Evolutionary conservation across 2,329 filamentous ascomycete genomes (phyloP), one percentile per base, ranked within the genome.

Genomic region (Chalaropsis thielavioides): DNA sequence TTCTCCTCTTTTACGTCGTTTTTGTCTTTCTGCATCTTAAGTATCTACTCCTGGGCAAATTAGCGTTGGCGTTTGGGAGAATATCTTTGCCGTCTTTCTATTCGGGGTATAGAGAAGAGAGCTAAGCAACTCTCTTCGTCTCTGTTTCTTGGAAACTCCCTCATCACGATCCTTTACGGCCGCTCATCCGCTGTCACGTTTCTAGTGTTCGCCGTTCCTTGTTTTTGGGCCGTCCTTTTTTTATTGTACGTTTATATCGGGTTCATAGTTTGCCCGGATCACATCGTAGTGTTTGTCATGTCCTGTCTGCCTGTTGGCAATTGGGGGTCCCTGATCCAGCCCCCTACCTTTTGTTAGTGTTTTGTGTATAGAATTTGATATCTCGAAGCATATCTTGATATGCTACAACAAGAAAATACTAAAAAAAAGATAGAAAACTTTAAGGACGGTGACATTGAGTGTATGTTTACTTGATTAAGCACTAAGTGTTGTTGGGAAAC

Each of bases 301-400:
- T 66, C 61, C 35, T 66, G 64, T 66, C 64, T 66, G 64, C 64
- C 64, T 66, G 41, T 66, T 59, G 64, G 64, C 64, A 66, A 63
- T 54, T 59, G 59, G 64, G 64, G 54, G 15, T 19, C 54, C 19
- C 64, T 59, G 64, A 63, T 66, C 64, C 64, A 66, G 64, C 54
- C 54, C 61, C 63, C 24, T n/a, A 44, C 19, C 40, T 56, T 66
- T 60, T 63, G 61, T 59, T 66, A 54, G 22, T 51, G 60, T 63
- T 63, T 31, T 63, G 40, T 66, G 51, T 66, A 66, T 66, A 66
- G 64, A 66, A 66, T 49, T 41, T 44, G 27, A 43, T 56, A 64
- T 58, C 46, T 64, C 27, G 51, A 44, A 40, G 24, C 63, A 64
- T 46, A 61, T 64, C 35, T 49, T 64, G n/a, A 61, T 61, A 58